These are phyloP conservation scores for Hevea brasiliensis DNA, from an alignment of 345 rosid species.

Conservation along the genomic window DNA sequence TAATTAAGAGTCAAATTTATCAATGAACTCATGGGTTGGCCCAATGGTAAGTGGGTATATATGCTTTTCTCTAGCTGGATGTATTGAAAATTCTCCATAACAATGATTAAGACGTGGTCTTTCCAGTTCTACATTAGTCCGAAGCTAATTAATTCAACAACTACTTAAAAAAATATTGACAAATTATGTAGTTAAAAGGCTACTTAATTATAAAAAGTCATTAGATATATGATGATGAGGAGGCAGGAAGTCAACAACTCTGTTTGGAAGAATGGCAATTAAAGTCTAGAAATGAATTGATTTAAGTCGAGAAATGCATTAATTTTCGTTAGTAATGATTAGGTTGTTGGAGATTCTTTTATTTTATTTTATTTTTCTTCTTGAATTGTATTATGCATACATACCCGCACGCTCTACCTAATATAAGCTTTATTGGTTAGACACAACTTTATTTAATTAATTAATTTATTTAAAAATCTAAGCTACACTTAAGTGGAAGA, in stretches of 20 bases:
- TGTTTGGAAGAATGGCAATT: not conserved
- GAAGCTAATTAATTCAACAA: not conserved
- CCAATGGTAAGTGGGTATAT: too few relatives aligned
- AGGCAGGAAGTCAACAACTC: conserved; percentile 23
- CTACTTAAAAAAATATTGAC: not conserved
- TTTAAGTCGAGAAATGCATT: conserved; percentile 9
- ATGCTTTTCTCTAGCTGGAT: not conserved
- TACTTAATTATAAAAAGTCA: not conserved
- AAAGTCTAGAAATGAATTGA: not conserved
- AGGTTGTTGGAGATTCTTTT: conserved; percentile 39
- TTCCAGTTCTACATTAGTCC: not conserved
- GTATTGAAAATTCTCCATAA: not conserved
- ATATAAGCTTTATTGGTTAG: conserved; percentile 13
- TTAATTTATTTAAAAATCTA: not conserved
- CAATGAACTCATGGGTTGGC: too few relatives aligned
- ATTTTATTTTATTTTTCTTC: not conserved
- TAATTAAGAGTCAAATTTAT: too few relatives aligned
- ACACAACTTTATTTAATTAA: not conserved
- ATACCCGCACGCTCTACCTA: conserved; percentile 5
- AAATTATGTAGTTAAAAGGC: not conserved
- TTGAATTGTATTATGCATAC: not conserved
- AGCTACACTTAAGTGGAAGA: conserved; percentile 35
- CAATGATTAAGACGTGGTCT: not conserved
- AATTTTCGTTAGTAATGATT: conserved; percentile 34
- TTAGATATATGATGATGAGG: not conserved